These are phyloP conservation scores for Phlyctochytrium planicorne DNA, from an alignment of 192 early-diverging fungal species.

Conservation along the genomic window DNA sequence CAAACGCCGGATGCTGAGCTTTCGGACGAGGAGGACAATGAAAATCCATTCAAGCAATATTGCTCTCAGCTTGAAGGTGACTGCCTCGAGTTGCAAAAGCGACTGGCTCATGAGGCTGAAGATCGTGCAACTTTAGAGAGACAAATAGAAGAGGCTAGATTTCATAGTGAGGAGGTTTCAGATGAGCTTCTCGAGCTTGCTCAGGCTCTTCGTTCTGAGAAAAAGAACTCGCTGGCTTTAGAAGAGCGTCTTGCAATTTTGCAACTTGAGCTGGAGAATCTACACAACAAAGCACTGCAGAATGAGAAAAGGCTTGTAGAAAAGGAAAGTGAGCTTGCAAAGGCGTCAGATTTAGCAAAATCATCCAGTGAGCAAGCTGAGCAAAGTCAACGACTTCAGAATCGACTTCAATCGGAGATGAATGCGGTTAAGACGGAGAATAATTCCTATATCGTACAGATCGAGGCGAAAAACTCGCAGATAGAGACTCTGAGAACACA, in stretches of 20 bases:
- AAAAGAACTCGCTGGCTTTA: neutral
- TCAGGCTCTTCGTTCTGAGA: neutral
- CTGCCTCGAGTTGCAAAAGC: neutral
- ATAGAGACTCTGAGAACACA: neutral
- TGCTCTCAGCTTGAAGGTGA: neutral
- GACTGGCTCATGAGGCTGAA: neutral
- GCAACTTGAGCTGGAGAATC: neutral
- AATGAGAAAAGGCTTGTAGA: neutral
- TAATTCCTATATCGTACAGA: neutral
- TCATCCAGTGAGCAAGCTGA: neutral
- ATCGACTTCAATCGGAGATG: neutral
- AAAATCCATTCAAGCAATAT: neutral
- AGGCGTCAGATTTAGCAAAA: neutral
- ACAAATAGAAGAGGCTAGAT: slow-evolving; percentile 3
- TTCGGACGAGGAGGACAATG: neutral
- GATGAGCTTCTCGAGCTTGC: slow-evolving; percentile 2
- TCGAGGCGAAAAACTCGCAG: neutral
- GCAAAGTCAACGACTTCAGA: neutral
- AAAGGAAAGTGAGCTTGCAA: neutral
- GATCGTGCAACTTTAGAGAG: neutral
- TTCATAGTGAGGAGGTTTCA: slow-evolving; percentile 5
- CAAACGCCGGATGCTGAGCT: neutral
- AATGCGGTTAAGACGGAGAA: neutral
- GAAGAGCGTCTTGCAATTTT: neutral
- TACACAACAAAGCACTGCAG: neutral